Percentiles rank a stretch among this genome's conserved stretches.
Evolutionary conservation across 805 yeast genomes (phyloP).

Genomic region (Saturnispora mendoncae): DNA sequence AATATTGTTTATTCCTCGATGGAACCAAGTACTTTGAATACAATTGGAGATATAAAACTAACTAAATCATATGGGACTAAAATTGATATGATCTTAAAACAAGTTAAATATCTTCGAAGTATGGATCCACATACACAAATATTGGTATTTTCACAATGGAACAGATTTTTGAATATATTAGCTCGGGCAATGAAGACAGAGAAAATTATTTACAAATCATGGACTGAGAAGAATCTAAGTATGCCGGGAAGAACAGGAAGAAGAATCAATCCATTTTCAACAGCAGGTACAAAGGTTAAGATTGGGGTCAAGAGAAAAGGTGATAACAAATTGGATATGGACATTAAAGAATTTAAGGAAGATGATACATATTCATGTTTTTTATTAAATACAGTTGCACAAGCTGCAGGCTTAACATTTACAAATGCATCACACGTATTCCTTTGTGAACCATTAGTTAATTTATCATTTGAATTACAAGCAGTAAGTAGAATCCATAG

Average conservation of each 20-base stretch:
- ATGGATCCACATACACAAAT: constrained; percentile 63
- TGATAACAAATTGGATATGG: constrained; percentile 20
- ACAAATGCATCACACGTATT: constrained; percentile 90
- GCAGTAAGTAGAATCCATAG: constrained; percentile 89
- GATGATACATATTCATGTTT: constrained; percentile 68
- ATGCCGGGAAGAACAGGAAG: constrained; percentile 11
- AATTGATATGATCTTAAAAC: constrained; percentile 72
- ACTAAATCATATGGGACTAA: constrained; percentile 68
- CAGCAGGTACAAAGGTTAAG: constrained; percentile 5
- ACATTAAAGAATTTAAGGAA: constrained; percentile 52
- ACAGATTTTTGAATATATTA: constrained; percentile 57
- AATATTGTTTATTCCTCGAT: constrained; percentile 39
- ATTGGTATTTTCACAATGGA: constrained; percentile 86
- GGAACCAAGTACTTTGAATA: constrained; percentile 33
- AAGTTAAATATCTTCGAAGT: constrained; percentile 52
- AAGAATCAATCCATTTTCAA: constrained; percentile 5
- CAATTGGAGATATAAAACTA: constrained; percentile 37
- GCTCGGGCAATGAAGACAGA: constrained; percentile 57
- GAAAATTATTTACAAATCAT: constrained; percentile 48
- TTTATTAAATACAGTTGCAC: constrained; percentile 72
- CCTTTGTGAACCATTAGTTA: constrained; percentile 85
- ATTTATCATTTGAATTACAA: constrained; percentile 79
- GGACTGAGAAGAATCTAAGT: constrained; percentile 25
- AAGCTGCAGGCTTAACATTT: constrained; percentile 85
- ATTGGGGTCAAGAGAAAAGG: background rate